These are phyloP conservation scores for Xylaria telfairii DNA, from an alignment of 495 filamentous ascomycete species.

Conservation along the genomic window DNA sequence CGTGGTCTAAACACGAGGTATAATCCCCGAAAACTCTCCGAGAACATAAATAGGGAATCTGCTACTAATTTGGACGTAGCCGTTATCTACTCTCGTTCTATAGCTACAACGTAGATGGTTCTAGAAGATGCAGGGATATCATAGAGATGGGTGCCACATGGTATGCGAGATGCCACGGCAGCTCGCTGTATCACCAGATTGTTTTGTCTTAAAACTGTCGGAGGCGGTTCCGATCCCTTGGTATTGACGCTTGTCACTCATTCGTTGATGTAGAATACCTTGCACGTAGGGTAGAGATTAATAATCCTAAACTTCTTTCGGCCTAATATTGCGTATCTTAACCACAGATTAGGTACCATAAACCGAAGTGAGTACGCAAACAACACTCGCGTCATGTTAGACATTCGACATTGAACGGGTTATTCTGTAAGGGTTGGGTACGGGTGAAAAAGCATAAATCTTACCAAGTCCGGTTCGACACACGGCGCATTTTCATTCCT, in stretches of 20 bases:
- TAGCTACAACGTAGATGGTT: neutral
- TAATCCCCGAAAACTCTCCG: no score
- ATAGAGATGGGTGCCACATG: neutral
- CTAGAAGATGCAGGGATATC: neutral
- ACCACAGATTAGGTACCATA: neutral
- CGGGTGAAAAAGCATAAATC: neutral
- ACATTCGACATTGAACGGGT: neutral
- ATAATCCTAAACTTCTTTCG: neutral
- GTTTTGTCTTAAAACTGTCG: neutral
- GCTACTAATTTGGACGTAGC: neutral
- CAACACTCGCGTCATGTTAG: neutral
- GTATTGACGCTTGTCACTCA: neutral
- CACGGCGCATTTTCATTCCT: neutral
- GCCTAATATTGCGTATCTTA: neutral
- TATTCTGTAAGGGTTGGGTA: neutral
- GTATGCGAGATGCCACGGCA: neutral
- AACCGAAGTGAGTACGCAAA: neutral
- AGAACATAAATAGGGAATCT: neutral
- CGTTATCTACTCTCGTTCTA: neutral
- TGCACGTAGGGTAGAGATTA: neutral
- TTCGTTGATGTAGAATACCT: neutral
- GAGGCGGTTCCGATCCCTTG: neutral
- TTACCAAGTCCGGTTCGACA: neutral
- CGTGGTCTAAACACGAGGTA: neutral
- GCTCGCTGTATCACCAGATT: neutral